Conservation (phyloP, 495 filamentous ascomycete species). For the Thermochaetoides thermophila region DNA sequence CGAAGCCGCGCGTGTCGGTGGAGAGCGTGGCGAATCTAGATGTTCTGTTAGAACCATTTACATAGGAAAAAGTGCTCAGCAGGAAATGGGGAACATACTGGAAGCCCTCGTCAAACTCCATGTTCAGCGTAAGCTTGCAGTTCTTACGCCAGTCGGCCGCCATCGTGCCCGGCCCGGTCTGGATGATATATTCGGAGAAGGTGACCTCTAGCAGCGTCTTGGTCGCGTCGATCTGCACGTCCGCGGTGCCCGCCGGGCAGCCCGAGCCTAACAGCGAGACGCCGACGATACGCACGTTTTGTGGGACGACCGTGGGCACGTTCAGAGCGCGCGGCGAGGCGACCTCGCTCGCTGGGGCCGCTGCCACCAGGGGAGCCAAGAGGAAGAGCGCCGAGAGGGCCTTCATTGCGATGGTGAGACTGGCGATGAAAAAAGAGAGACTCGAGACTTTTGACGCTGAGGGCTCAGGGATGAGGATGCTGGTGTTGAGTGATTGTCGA, state of each 20-base stretch:
- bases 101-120: slow-evolving; percentile 11
- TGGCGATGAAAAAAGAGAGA: too few species aligned
- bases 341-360: not conserved
- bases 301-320: slow-evolving; percentile 1
- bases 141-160: slow-evolving; percentile 11
- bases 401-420: slow-evolving; percentile 1
- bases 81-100: not conserved
- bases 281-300: slow-evolving; percentile 20
- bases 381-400: slow-evolving; percentile 1
- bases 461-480: too few species aligned
- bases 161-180: slow-evolving; percentile 9
- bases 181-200: slow-evolving; percentile 9
- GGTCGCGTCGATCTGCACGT: slow-evolving; percentile 10
- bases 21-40: slow-evolving; percentile 9
- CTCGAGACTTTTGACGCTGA: too few species aligned
- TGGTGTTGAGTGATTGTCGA: too few species aligned
- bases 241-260: slow-evolving; percentile 9
- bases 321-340: not conserved
- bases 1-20: slow-evolving; percentile 13
- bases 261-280: slow-evolving; percentile 15
- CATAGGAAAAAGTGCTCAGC: too few species aligned
- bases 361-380: slow-evolving; percentile 3
- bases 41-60: too few species aligned
- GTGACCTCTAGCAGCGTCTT: slow-evolving; percentile 9
- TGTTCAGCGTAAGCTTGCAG: slow-evolving; percentile 12